phyloP scores from a whole-genome alignment of 1,284 basidiomycete genomes.

The Ceratobasidium sp. region DNA sequence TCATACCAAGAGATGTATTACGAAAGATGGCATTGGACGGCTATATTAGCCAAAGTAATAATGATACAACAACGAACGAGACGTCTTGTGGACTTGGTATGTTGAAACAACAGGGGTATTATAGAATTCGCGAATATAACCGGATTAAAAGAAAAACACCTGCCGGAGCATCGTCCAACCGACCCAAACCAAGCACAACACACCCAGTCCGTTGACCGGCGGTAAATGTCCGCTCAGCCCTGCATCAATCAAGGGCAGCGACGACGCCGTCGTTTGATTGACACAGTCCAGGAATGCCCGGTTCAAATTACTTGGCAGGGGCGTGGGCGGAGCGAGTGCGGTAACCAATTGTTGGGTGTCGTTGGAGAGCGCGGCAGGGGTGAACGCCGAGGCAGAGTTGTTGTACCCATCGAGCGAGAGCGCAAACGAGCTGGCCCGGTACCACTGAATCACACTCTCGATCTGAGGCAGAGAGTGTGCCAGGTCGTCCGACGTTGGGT shows the following conservation, averaged over 20 bases:
- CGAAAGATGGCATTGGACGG: too few species aligned
- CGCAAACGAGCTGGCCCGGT: constrained; percentile 36
- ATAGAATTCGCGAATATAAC: too few species aligned
- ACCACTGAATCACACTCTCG: constrained; percentile 32
- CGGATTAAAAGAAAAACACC: not conserved
- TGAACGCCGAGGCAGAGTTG: constrained; percentile 17
- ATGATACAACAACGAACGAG: too few species aligned
- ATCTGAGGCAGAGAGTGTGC: constrained; percentile 24
- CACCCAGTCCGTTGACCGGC: constrained; percentile 16
- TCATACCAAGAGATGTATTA: too few species aligned
- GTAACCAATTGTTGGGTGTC: constrained; percentile 12
- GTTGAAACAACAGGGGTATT: constrained; percentile 1
- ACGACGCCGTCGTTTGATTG: constrained; percentile 27
- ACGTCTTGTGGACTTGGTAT: too few species aligned
- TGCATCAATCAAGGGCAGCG: constrained; percentile 23
- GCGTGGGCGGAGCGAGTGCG: constrained; percentile 16
- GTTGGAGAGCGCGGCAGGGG: constrained; percentile 21
- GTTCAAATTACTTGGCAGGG: constrained; percentile 25
- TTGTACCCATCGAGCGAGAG: constrained; percentile 38
- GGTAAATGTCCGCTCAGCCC: constrained; percentile 26
- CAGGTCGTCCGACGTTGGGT: constrained; percentile 6
- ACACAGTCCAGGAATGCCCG: constrained; percentile 36
- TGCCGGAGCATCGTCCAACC: not conserved
- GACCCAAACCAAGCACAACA: constrained; percentile 13
- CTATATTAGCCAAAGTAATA: too few species aligned